Evolutionary conservation across 345 rosid genomes (phyloP).

Genomic region (Lepidium didymum): DNA sequence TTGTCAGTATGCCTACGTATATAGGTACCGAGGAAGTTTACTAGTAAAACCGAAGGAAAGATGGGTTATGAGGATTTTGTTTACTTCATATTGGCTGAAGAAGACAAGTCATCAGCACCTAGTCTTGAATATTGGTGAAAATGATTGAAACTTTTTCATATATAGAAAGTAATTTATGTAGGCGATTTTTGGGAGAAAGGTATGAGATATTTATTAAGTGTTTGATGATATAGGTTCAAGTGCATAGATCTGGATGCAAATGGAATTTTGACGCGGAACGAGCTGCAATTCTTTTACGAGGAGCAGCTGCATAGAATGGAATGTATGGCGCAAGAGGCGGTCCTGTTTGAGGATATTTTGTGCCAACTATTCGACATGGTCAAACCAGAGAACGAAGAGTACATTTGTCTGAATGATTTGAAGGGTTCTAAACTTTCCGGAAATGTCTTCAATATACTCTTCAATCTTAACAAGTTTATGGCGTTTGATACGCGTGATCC

Average conservation of each 20-base stretch:
- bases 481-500: conserved; percentile 98
- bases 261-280: conserved; percentile 75
- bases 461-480: conserved; percentile 93
- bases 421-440: conserved; percentile 90
- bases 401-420: conserved; percentile 55
- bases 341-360: conserved; percentile 85
- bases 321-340: conserved; percentile 98
- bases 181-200: not conserved
- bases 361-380: conserved; percentile 97
- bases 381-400: conserved; percentile 78
- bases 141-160: not conserved
- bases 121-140: conserved; percentile 93
- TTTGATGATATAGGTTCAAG: conserved; percentile 57
- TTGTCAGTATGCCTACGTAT: conserved; percentile 6
- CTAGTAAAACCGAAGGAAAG: conserved; percentile 77
- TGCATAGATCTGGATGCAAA: conserved; percentile 96
- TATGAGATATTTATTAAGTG: not conserved
- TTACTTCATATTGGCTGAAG: conserved; percentile 89
- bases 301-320: conserved; percentile 99
- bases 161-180: not conserved
- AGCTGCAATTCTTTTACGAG: conserved; percentile 89
- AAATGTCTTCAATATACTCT: conserved; percentile 83
- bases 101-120: conserved; percentile 91
- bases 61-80: conserved; percentile 98
- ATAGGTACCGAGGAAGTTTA: conserved; percentile 80